Base-by-base conservation (phyloP, 768 basidiomycete species). In the Tylopilus rubrobrunneus region DNA sequence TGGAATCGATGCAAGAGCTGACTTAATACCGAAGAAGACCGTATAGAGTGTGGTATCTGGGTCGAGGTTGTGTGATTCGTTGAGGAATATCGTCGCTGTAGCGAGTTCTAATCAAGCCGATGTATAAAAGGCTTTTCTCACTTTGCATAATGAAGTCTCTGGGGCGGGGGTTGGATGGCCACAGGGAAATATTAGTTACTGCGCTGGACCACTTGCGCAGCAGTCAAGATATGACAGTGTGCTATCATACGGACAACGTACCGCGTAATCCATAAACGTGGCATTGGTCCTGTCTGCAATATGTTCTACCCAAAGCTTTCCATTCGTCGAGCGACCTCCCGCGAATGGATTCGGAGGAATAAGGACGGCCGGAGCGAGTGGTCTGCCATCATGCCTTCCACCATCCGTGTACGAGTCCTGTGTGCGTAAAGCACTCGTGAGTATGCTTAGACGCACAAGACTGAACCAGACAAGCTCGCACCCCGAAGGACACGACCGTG, bases 21-120 rank as follows among this genome's bases (percentile, higher is more conserved):
- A 79, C 78, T 80, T 82, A 51, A 81, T 82, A 10, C 80, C 81
- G 54, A 82, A 81, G 61, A 82, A 82, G 9, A 78, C 60, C 2
- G 73, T 72, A 49, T 80, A 82, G 7, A 82, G 65, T 4, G 81
- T 81, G 2, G 76, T 77, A 1, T 67, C 62, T 0, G 80, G 73
- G 56, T 81, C 69, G 7, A 82, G 66, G 0, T 67, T 48, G 55
- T 82, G 67, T 1, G 66, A 65, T 55, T 80, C 80, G n/a, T 67
- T 56, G 21, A 81, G 58, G 58, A 80, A 82, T 3, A 62, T 72
- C 9, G 67, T 53, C 43, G 75, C 79, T 82, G 33, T 25, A 1
- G n/a, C 37, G 25, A 40, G 9, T 1, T 12, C 27, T 31, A 49
- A 43, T 47, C 10, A 5, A 14, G 21, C 11, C 19, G 31, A 31